Conservation (phyloP, 2,329 filamentous ascomycete species). For the Botrytis porri region DNA sequence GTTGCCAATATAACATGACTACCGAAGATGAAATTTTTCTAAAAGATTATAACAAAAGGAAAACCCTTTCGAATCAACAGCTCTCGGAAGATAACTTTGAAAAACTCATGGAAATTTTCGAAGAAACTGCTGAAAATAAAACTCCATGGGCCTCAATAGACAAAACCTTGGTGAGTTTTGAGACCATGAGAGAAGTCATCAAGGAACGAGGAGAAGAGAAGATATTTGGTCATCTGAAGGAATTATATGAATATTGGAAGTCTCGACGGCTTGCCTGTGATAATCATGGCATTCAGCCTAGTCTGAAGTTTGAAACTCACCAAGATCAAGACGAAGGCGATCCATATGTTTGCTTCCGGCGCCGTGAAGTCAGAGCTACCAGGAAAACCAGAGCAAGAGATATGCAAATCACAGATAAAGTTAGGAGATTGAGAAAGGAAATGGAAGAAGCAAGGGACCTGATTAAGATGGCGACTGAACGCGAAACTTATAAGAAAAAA, state of each 20-base stretch:
- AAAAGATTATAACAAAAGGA: conserved; percentile 77
- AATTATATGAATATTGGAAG: conserved; percentile 90
- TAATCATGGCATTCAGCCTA: conserved; percentile 72
- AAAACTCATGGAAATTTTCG: conserved; percentile 90
- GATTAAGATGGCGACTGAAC: conserved; percentile 71
- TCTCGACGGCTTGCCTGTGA: conserved; percentile 60
- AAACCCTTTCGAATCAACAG: conserved; percentile 52
- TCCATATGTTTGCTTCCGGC: conserved; percentile 96
- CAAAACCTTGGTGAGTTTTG: conserved; percentile 76
- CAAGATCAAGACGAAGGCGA: conserved; percentile 94
- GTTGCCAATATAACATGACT: conserved; percentile 90
- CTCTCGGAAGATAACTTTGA: conserved; percentile 92
- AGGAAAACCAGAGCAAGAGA: conserved; percentile 93
- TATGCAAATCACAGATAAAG: conserved; percentile 89
- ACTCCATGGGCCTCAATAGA: conserved; percentile 89
- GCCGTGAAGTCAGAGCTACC: conserved; percentile 88
- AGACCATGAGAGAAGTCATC: conserved; percentile 70
- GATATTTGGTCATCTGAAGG: conserved; percentile 59
- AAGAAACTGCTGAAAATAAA: conserved; percentile 77
- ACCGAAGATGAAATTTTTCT: conserved; percentile 85
- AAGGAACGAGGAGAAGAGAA: conserved; percentile 48
- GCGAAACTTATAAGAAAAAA: conserved; percentile 77
- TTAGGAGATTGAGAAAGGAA: conserved; percentile 87
- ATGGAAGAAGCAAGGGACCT: conserved; percentile 84
- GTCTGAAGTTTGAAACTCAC: conserved; percentile 89